Evolutionary conservation across 805 yeast genomes (phyloP), one percentile per base, ranked within the genome.

Genomic region (Candida palmyrensis): DNA sequence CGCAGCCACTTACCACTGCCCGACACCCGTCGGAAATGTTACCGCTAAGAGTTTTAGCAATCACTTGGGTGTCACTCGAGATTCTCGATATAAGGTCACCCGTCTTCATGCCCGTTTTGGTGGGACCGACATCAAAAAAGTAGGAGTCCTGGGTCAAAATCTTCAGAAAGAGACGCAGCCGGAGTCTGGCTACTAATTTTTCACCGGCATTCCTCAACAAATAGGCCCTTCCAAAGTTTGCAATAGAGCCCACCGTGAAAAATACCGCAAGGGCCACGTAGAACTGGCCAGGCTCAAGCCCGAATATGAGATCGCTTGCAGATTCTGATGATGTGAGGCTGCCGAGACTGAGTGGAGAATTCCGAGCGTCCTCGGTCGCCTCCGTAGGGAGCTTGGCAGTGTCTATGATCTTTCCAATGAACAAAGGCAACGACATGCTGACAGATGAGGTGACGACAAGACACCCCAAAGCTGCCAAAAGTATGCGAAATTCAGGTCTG

Each of bases 11-110:
- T 14, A 90, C 76, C 1, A 79, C 55, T 0, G 97, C 79, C 37
- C 97, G 66, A 23, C 88, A 70, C n/a, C 97, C 97, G 53, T 90
- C 97, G 37, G 92, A 81, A 16, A 90, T 71, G 53, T 90, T 89
- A 45, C 83, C 90, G 21, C 96, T 86, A 13, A 90, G 75, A 0
- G 96, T 78, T 48, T 81, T 77, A 5, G 96, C 75, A 10, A 90
- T 94, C 27, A 90, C 77, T 19, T 88, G 86, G 1, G 96, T 83
- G 54, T 90, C 97, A 26, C 85, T 82, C 4, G 92, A 82, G 30
- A 90, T 63, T 40, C 97, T 68, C 4, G 96, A 86, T 27, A 90
- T 31, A 48, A 90, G 66, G 53, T 90, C 97, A 25, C 97, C 97
- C 7, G 88, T 87, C 42, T 89, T 77, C 69, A 66, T 66, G 16